Conservation (phyloP, 2,329 filamentous ascomycete species). For the Colletotrichum tropicale region DNA sequence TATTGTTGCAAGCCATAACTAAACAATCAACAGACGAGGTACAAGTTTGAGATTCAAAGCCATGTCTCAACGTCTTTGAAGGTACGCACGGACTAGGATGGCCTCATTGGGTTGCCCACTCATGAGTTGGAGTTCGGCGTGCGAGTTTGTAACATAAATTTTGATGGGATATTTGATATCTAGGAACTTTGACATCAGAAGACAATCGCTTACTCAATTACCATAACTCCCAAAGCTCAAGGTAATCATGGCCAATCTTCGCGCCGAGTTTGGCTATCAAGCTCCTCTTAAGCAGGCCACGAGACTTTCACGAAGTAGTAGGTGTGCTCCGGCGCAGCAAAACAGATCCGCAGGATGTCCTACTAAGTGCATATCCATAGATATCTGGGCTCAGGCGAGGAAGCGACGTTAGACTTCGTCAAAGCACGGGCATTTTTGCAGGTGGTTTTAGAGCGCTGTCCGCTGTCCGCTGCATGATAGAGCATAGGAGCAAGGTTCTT, state of each 20-base stretch:
- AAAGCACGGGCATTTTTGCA: neutral
- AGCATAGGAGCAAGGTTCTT: neutral
- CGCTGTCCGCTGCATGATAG: neutral
- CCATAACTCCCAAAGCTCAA: fast-evolving
- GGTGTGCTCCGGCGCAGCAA: neutral
- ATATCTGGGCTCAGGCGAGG: fast-evolving
- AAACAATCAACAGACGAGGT: neutral
- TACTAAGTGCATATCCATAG: neutral
- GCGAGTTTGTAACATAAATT: neutral
- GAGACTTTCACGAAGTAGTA: neutral
- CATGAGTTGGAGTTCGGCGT: neutral
- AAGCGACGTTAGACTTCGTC: neutral
- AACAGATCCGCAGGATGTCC: neutral
- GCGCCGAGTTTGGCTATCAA: neutral
- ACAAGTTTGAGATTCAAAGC: neutral
- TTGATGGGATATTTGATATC: neutral
- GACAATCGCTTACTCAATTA: neutral
- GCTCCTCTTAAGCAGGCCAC: neutral
- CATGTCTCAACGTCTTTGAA: neutral
- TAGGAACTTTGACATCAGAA: fast-evolving
- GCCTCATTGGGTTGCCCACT: neutral
- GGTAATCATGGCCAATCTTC: neutral
- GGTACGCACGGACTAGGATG: neutral
- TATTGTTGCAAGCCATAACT: neutral
- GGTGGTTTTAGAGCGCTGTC: neutral